These are phyloP conservation scores for Aspergillus pseudoglaucus DNA, from an alignment of 2,329 filamentous ascomycete species.

Conservation along the genomic window DNA sequence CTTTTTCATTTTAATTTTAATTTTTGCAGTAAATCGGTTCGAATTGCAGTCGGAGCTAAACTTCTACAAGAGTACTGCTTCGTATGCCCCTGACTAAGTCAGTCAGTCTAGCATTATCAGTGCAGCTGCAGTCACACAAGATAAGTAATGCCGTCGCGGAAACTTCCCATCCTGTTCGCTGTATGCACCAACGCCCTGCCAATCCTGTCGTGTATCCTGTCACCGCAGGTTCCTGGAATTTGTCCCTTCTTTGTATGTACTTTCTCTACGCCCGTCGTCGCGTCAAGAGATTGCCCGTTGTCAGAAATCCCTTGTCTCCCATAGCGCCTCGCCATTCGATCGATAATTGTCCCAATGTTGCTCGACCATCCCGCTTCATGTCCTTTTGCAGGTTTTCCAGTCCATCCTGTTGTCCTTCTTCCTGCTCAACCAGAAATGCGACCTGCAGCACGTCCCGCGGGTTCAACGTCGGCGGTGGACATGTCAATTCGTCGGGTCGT, in stretches of 20 bases:
- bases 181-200: conserved; percentile 8
- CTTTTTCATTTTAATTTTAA: too few species aligned
- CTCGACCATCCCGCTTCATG: conserved; percentile 44
- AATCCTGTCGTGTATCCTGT: not conserved
- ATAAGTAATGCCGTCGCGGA: not conserved
- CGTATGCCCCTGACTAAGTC: not conserved
- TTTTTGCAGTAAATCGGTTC: too few species aligned
- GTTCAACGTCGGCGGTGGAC: conserved; percentile 45
- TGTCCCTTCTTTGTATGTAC: conserved; percentile 6
- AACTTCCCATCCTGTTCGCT: not conserved
- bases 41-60: too few species aligned
- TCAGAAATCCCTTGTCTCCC: conserved; percentile 81
- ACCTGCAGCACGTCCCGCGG: conserved; percentile 61
- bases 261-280: conserved; percentile 31
- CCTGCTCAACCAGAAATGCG: conserved; percentile 56
- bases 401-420: conserved; percentile 40
- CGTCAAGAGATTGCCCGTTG: conserved; percentile 68
- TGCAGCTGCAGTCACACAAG: not conserved
- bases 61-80: not conserved
- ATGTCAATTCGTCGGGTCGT: conserved; percentile 21
- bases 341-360: conserved; percentile 71
- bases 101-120: not conserved
- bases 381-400: conserved; percentile 47
- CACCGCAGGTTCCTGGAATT: not conserved
- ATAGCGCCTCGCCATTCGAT: conserved; percentile 86